These are phyloP conservation scores for Kickxella alabastrina DNA, from an alignment of 192 early-diverging fungal genomes.

Conservation along the genomic window DNA sequence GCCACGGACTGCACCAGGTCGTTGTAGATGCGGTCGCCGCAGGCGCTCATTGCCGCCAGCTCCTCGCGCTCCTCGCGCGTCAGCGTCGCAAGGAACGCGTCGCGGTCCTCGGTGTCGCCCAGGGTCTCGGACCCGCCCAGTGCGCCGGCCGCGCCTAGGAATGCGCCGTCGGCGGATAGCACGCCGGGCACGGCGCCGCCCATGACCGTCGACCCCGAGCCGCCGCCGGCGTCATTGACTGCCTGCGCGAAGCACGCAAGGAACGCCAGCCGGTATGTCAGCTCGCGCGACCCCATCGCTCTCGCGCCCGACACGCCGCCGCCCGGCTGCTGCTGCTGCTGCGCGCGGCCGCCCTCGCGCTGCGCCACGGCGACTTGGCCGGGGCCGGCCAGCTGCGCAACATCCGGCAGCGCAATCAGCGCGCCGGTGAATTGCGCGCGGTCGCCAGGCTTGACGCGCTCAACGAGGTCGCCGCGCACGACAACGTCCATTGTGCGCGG, in stretches of 20 bases:
- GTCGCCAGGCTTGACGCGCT: slow-evolving; percentile 94
- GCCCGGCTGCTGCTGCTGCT: slow-evolving; percentile 55
- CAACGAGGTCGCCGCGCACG: slow-evolving; percentile 87
- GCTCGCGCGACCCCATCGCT: slow-evolving; percentile 83
- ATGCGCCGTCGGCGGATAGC: slow-evolving; percentile 11
- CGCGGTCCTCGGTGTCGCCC: slow-evolving; percentile 60
- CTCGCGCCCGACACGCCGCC: slow-evolving; percentile 85
- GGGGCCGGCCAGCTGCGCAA: slow-evolving; percentile 73
- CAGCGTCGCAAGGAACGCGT: slow-evolving; percentile 60
- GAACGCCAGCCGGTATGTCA: slow-evolving; percentile 91
- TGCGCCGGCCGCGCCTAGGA: slow-evolving; percentile 10
- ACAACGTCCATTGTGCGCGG: slow-evolving; percentile 95
- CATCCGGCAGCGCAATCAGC: slow-evolving; percentile 89
- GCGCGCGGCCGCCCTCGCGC: slow-evolving; percentile 43
- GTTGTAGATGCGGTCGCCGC: slow-evolving; percentile 63
- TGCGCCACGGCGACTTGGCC: slow-evolving; percentile 59
- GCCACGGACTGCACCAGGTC: slow-evolving; percentile 81
- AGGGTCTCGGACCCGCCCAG: slow-evolving; percentile 57
- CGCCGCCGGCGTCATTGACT: slow-evolving; percentile 9
- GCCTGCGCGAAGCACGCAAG: slow-evolving; percentile 77
- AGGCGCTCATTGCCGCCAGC: slow-evolving; percentile 63
- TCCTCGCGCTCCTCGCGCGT: slow-evolving; percentile 73
- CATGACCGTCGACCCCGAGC: slow-evolving; percentile 12
- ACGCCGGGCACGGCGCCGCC: slow-evolving; percentile 8
- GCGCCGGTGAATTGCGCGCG: slow-evolving; percentile 83